These are phyloP conservation scores for Houttuynia cordata DNA, from an alignment of 164 flowering plant species.

Conservation along the genomic window DNA sequence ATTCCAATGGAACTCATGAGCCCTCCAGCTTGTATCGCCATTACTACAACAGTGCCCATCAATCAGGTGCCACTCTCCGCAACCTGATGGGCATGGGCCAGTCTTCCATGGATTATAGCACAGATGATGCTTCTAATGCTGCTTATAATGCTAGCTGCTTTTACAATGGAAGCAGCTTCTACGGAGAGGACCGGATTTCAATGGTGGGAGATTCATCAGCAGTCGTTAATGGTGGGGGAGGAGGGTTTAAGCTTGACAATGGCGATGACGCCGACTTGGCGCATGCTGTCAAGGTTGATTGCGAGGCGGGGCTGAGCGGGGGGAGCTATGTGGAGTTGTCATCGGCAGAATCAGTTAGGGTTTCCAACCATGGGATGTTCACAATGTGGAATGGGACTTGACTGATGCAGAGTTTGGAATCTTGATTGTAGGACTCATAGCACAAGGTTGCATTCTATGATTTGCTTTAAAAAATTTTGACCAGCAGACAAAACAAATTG, in stretches of 20 bases:
- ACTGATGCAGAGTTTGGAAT: too few relatives aligned
- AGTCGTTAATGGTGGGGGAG: conserved; percentile 18
- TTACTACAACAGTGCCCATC: not conserved
- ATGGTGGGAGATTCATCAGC: conserved; percentile 17
- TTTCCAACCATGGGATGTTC: conserved; percentile 34
- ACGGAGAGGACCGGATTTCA: conserved; percentile 24
- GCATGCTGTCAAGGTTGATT: conserved; percentile 46
- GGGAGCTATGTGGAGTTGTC: conserved; percentile 38
- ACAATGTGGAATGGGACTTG: conserved; percentile 62
- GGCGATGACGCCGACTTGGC: conserved; percentile 1
- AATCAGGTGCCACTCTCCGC: conserved; percentile 24
- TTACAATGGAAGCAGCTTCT: conserved; percentile 17
- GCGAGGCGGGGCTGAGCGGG: conserved; percentile 38
- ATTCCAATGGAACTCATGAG: too few relatives aligned
- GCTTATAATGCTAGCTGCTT: not conserved
- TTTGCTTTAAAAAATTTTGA: too few relatives aligned
- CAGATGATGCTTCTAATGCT: not conserved
- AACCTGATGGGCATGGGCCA: not conserved
- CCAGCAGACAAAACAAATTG: too few relatives aligned
- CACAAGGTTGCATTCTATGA: too few relatives aligned
- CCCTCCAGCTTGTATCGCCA: too few relatives aligned
- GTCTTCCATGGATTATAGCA: not conserved
- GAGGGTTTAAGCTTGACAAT: not conserved
- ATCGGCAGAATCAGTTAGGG: conserved; percentile 38
- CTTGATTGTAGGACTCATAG: too few relatives aligned